These are phyloP conservation scores for Carex myosuroides DNA, from an alignment of 176 grass and related monocot species.

Conservation along the genomic window DNA sequence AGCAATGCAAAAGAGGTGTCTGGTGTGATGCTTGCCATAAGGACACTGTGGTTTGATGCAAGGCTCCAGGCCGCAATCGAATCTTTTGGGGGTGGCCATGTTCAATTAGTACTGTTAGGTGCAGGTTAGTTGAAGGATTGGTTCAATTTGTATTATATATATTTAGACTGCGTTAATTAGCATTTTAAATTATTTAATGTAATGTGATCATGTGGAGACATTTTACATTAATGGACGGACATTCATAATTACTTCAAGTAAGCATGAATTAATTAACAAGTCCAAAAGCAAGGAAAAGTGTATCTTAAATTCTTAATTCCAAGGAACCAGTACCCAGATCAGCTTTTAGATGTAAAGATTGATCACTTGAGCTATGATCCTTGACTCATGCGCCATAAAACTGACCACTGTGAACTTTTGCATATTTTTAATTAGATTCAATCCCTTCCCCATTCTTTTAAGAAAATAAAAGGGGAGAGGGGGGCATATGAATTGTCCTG, in stretches of 20 bases:
- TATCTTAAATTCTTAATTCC: neutral
- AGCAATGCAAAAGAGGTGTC: constrained; percentile 60
- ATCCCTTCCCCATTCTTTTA: neutral
- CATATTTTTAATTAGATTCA: neutral
- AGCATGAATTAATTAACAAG: neutral
- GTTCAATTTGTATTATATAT: neutral
- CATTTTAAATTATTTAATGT: neutral
- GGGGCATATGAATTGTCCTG: neutral
- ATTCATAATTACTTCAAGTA: neutral
- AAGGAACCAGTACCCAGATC: neutral
- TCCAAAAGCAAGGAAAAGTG: neutral
- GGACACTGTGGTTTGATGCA: constrained; percentile 84
- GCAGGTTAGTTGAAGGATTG: constrained; percentile 49
- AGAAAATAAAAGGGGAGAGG: neutral
- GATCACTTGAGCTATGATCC: neutral
- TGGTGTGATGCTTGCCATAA: constrained; percentile 81
- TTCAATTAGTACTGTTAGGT: constrained; percentile 87
- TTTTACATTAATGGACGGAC: neutral
- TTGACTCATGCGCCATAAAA: neutral
- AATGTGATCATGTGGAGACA: neutral
- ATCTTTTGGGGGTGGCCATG: constrained; percentile 26
- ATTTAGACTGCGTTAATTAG: neutral
- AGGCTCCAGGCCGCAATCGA: constrained; percentile 60
- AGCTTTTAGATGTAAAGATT: neutral
- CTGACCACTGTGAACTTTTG: neutral